These are phyloP conservation scores for Sordariomycetes sp. DNA, from an alignment of 2,329 filamentous ascomycete genomes.

Conservation along the genomic window DNA sequence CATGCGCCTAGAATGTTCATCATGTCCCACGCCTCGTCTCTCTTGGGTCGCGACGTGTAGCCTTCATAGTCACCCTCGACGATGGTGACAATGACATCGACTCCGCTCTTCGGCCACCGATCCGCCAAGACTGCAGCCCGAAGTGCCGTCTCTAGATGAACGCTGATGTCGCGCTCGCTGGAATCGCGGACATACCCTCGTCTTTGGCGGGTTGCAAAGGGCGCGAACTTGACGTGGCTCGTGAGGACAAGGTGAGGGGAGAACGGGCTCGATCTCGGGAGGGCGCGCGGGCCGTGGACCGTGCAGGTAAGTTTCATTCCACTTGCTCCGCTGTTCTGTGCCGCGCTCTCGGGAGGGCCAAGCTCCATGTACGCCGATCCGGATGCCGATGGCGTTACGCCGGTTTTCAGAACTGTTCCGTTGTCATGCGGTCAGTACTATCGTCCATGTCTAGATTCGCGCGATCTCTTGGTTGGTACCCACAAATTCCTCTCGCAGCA, in stretches of 20 bases:
- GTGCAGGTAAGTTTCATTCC: slow-evolving; percentile 88
- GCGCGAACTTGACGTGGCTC: slow-evolving; percentile 92
- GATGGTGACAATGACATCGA: slow-evolving; percentile 90
- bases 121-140: slow-evolving; percentile 86
- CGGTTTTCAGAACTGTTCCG: slow-evolving; percentile 69
- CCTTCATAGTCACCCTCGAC: slow-evolving; percentile 85
- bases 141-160: slow-evolving; percentile 84
- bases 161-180: slow-evolving; percentile 78
- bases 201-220: slow-evolving; percentile 76
- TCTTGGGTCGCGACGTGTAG: slow-evolving; percentile 33
- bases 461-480: slow-evolving; percentile 17
- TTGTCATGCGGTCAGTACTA: background rate
- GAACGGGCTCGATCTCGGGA: slow-evolving; percentile 84
- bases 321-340: slow-evolving; percentile 29
- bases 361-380: slow-evolving; percentile 82
- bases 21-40: slow-evolving; percentile 66
- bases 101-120: slow-evolving; percentile 94
- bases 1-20: slow-evolving; percentile 89
- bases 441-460: background rate
- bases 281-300: slow-evolving; percentile 83
- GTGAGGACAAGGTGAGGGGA: slow-evolving; percentile 85
- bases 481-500: slow-evolving; percentile 79
- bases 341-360: slow-evolving; percentile 33
- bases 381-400: slow-evolving; percentile 83
- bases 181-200: slow-evolving; percentile 80